phyloP scores from a whole-genome alignment of 345 rosid species.

The Boechera retrofracta region DNA sequence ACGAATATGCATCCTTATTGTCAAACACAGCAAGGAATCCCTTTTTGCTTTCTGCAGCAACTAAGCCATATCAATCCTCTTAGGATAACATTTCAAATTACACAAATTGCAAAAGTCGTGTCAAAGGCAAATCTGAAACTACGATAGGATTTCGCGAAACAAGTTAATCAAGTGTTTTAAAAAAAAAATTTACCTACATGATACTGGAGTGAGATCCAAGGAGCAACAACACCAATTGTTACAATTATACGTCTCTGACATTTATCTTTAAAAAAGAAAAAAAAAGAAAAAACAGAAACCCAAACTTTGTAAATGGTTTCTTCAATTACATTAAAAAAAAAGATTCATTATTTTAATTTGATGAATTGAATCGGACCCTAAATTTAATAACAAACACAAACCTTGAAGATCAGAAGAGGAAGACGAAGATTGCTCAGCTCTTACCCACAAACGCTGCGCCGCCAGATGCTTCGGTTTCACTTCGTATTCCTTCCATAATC shows the following conservation, averaged over 20 bases:
- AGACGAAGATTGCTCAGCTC: constrained; percentile 57
- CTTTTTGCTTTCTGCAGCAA: constrained; percentile 94
- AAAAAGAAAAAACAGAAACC: no score
- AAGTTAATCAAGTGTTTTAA: no score
- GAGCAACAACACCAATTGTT: constrained; percentile 59
- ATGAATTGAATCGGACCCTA: not conserved
- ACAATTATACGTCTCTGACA: constrained; percentile 71
- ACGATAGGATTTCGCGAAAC: no score
- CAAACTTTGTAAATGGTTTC: not conserved
- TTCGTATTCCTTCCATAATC: no score
- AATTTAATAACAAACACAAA: constrained; percentile 13
- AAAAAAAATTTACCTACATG: constrained; percentile 59
- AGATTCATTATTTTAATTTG: not conserved
- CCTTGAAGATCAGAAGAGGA: constrained; percentile 59
- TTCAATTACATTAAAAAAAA: no score
- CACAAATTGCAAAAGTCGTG: not conserved
- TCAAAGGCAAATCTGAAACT: not conserved
- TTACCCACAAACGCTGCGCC: no score
- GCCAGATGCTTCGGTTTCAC: no score
- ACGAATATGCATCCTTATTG: constrained; percentile 83
- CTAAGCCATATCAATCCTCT: constrained; percentile 94
- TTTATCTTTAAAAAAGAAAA: constrained; percentile 47
- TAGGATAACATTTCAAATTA: constrained; percentile 50
- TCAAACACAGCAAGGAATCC: constrained; percentile 72
- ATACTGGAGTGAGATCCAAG: constrained; percentile 63